Percentiles rank a stretch among this genome's conserved stretches.
These are phyloP conservation scores for Combretum micranthum DNA, from an alignment of 345 rosid species.

Conservation along the genomic window DNA sequence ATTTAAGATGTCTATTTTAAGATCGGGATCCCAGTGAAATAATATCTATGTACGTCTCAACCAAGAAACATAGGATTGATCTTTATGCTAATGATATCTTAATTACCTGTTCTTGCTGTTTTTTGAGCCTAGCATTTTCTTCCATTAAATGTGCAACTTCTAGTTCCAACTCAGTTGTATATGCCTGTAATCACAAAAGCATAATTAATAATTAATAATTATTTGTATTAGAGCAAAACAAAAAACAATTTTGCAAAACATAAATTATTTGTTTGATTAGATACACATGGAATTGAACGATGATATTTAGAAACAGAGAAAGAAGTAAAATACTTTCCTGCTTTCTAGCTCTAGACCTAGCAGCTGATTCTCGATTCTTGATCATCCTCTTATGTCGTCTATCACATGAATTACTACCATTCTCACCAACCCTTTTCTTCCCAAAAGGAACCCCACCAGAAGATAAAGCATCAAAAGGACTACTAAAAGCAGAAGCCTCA, in stretches of 20 bases:
- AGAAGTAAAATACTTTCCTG: slow-evolving; percentile 35
- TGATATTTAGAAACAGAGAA: not conserved
- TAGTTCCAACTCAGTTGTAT: slow-evolving; percentile 52
- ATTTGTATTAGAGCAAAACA: slow-evolving; percentile 6
- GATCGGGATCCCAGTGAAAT: no score
- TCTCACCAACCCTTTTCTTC: slow-evolving; percentile 40
- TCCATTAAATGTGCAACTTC: slow-evolving; percentile 41
- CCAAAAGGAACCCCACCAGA: slow-evolving; percentile 22
- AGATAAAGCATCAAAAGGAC: slow-evolving; percentile 6
- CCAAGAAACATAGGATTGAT: not conserved
- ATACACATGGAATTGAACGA: no score
- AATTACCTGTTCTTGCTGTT: slow-evolving; percentile 61
- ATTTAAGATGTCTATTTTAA: no score
- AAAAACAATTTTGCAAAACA: not conserved
- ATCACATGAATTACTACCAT: slow-evolving; percentile 30
- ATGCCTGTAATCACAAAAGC: slow-evolving; percentile 44
- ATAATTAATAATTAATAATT: not conserved
- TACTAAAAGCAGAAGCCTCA: slow-evolving; percentile 1
- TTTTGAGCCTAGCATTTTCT: slow-evolving; percentile 62
- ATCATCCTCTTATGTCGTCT: slow-evolving; percentile 62
- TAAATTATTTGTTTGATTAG: no score
- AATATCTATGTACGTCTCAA: no score
- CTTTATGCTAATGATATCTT: not conserved
- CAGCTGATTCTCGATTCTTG: slow-evolving; percentile 84
- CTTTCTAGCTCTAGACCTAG: slow-evolving; percentile 81